Conservation (phyloP, 2,329 filamentous ascomycete genomes). For the Talaromyces sp. region DNA sequence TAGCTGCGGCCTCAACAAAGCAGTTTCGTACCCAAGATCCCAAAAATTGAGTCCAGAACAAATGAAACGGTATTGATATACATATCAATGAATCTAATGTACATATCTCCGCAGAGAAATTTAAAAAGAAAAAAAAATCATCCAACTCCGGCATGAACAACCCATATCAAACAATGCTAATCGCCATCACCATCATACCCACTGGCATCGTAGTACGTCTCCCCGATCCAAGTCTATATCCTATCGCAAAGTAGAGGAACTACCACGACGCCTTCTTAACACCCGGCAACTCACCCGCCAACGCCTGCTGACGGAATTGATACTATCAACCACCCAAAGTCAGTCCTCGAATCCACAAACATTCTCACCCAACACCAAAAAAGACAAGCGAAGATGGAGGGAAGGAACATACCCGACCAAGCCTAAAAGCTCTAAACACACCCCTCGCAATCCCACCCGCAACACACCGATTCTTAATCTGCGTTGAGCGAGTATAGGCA, state of each 20-base stretch:
- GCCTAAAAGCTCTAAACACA: slow-evolving; percentile 89
- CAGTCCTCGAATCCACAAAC: not conserved
- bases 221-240: not conserved
- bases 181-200: not conserved
- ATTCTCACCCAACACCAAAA: not conserved
- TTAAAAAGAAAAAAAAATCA: not conserved
- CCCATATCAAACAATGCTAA: slow-evolving; percentile 8
- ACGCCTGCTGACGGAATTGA: slow-evolving; percentile 86
- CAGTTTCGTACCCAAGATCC: not conserved
- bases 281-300: slow-evolving; percentile 81
- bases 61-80: not conserved
- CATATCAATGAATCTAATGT: not conserved
- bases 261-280: slow-evolving; percentile 98
- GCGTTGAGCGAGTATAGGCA: slow-evolving; percentile 86
- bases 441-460: slow-evolving; percentile 85
- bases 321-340: slow-evolving; percentile 56
- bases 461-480: slow-evolving; percentile 92
- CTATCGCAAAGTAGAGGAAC: not conserved
- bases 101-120: not conserved
- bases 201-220: not conserved
- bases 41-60: not conserved
- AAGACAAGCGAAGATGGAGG: not conserved
- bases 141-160: slow-evolving; percentile 4
- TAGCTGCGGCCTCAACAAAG: not conserved
- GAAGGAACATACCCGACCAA: slow-evolving; percentile 72